phyloP scores from a whole-genome alignment of 2,329 filamentous ascomycete genomes.

The Leptosphaerulina australis region DNA sequence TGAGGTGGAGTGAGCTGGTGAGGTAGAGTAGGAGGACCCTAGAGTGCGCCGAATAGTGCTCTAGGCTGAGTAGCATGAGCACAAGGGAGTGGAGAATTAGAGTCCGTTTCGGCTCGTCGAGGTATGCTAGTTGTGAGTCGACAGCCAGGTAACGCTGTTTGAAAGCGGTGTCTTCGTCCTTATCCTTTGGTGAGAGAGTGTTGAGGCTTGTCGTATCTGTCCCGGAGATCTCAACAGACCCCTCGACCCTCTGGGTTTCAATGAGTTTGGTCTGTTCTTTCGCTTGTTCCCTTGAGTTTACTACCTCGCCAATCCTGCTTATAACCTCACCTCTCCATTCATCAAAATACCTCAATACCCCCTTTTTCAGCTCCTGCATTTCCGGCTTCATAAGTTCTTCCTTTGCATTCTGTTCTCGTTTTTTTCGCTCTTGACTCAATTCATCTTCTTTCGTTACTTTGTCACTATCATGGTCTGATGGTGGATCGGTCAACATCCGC shows the following conservation, averaged over 20 bases:
- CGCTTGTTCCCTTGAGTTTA: slow-evolving; percentile 48
- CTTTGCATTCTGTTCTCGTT: slow-evolving; percentile 45
- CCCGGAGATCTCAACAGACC: slow-evolving; percentile 38
- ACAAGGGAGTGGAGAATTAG: slow-evolving; percentile 75
- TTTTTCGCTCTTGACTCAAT: slow-evolving; percentile 35
- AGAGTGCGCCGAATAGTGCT: slow-evolving; percentile 77
- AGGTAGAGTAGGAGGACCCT: slow-evolving; percentile 73
- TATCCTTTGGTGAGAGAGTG: slow-evolving; percentile 34
- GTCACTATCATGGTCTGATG: slow-evolving; percentile 28
- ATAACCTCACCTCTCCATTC: slow-evolving; percentile 79
- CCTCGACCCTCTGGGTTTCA: slow-evolving; percentile 26
- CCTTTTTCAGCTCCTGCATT: slow-evolving; percentile 70
- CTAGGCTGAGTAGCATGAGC: slow-evolving; percentile 74
- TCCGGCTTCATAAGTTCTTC: slow-evolving; percentile 58
- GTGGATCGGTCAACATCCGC: slow-evolving; percentile 31
- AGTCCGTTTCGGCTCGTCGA: slow-evolving; percentile 66
- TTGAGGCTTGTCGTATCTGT: slow-evolving; percentile 34
- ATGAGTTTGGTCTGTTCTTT: slow-evolving; percentile 39
- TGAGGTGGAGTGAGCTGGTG: slow-evolving; percentile 72
- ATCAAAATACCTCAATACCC: slow-evolving; percentile 73
- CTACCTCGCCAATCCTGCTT: slow-evolving; percentile 71
- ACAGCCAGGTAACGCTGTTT: slow-evolving; percentile 51
- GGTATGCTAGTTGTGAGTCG: slow-evolving; percentile 57
- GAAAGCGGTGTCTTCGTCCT: slow-evolving; percentile 48
- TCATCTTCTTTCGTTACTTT: slow-evolving; percentile 43